Evolutionary conservation across 805 yeast genomes (phyloP).

Genomic region (Candida loeiensis): DNA sequence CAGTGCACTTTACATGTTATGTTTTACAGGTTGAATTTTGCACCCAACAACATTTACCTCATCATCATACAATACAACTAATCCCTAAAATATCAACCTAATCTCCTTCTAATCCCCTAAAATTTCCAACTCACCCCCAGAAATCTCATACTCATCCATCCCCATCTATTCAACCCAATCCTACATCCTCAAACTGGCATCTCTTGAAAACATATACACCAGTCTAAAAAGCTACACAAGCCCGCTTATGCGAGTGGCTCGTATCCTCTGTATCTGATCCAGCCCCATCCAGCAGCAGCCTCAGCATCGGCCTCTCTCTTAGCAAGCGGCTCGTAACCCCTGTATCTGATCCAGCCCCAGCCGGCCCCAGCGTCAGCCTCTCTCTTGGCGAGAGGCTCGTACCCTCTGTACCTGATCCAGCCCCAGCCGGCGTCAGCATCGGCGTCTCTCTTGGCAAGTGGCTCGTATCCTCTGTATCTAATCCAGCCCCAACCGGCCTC

Average conservation of each 20-base stretch:
- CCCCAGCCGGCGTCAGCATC: constrained; percentile 11
- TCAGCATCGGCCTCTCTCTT: constrained; percentile 15
- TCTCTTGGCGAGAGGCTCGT: constrained; percentile 6
- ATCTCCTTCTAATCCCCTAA: too few species aligned
- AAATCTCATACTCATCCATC: background rate
- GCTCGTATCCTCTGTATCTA: constrained; percentile 5
- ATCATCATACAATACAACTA: too few species aligned
- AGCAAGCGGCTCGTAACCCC: constrained; percentile 10
- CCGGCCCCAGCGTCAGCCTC: constrained; percentile 8
- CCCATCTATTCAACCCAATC: too few species aligned
- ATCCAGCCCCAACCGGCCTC: constrained; percentile 9
- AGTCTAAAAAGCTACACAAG: too few species aligned
- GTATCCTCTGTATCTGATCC: constrained; percentile 7
- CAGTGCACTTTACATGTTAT: too few species aligned
- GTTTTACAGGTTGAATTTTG: too few species aligned
- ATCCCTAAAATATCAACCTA: too few species aligned
- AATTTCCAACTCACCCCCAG: background rate
- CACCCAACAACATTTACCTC: too few species aligned
- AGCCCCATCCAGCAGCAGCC: constrained; percentile 8
- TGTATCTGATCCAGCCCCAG: constrained; percentile 8
- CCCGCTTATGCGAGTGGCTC: constrained; percentile 8
- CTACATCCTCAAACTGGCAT: background rate
- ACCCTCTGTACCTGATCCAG: constrained; percentile 9
- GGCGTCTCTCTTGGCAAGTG: constrained; percentile 10
- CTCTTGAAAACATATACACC: too few species aligned